A percentile compares a stretch with the other conserved stretches of the same genome.
Conservation (phyloP, 2,329 filamentous ascomycete species). For the Colletotrichum abscissum region DNA sequence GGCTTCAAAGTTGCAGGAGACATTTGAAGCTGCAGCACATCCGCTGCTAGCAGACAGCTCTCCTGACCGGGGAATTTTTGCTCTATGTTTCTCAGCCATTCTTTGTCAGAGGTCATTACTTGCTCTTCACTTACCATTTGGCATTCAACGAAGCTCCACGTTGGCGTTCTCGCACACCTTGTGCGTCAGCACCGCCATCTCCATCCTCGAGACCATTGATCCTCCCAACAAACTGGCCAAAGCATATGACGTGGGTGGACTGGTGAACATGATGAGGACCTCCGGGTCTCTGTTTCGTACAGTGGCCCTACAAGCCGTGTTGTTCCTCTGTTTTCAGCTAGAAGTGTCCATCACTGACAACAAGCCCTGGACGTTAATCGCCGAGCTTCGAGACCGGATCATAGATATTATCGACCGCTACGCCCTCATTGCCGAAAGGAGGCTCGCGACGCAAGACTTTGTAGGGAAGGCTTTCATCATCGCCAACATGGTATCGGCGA, state of each 20-base stretch:
- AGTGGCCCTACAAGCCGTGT: neutral
- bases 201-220: neutral
- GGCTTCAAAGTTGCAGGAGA: neutral
- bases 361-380: neutral
- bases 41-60: neutral
- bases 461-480: neutral
- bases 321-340: neutral
- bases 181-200: neutral
- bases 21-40: neutral
- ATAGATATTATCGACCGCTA: neutral
- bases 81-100: neutral
- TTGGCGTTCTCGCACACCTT: neutral
- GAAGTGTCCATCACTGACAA: neutral
- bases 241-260: neutral
- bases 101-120: neutral
- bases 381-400: constrained; percentile 1
- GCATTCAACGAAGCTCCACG: neutral
- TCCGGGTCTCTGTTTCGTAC: neutral
- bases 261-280: neutral
- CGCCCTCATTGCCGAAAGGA: neutral
- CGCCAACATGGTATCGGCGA: neutral
- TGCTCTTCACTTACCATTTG: neutral
- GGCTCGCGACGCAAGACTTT: neutral
- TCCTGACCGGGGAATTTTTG: neutral
- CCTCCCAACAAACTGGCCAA: neutral